Base-by-base conservation (phyloP, 768 basidiomycete genomes). In the Hericium erinaceus region DNA sequence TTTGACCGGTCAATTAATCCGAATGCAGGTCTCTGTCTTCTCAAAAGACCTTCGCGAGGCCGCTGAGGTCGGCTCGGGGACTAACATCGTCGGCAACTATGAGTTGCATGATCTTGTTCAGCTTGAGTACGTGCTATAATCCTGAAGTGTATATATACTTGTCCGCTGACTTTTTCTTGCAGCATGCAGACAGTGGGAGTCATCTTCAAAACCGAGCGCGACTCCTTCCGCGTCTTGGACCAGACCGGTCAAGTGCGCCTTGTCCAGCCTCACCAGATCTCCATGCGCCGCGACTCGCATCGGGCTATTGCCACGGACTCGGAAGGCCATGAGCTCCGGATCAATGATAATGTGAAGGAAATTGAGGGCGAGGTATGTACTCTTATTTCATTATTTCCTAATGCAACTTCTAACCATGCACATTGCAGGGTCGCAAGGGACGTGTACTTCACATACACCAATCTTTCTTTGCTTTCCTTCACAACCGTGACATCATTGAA, bases 31-130 rank as follows among this genome's bases (percentile, higher is more conserved):
- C 52, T 93, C 92, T 26, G 95, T 97, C 2, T 99, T 99, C 73
- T 89, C 93, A 0, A 95, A 95, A 74, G 97, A 99, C 72, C 75
- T 99, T 24, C 86, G 97, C 64, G 94, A 95, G 68, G 97, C 97
- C 28, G 95, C 97, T 0, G 97, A 98, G 72, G 92, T 95, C 41
- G 94, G 95, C n/a, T 85, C 88, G 3, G 85, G 91, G 22, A 87
- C 90, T 9, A 94, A 94, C 64, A 78, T 87, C 44, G 86, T 94
- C 37, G 95, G 94, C 28, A 85, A 95, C 65, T 98, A 95, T 66
- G 95, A 98, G 68, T 71, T 98, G 44, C 97, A 99, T 66, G 95
- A 99, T 68, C 74, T 99, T 58, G 93, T 99, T 38, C 94, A 95
- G 75, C 80, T 99, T 15, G 95, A 98, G 94, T 95, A 69, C 63